Evolutionary conservation across 345 rosid genomes (phyloP).

Genomic region (Erysimum cheiranthoides): DNA sequence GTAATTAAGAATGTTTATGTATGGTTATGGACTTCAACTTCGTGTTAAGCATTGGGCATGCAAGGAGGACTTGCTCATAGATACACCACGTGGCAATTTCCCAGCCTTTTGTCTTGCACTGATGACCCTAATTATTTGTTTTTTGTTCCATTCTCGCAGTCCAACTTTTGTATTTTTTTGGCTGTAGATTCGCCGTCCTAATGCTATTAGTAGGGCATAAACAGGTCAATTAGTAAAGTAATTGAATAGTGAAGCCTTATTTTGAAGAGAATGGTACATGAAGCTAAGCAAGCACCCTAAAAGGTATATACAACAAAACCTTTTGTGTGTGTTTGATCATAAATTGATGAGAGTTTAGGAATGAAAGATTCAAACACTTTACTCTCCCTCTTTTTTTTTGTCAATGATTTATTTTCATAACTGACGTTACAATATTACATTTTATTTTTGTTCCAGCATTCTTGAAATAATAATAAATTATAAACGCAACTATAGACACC

Average conservation of each 20-base stretch:
- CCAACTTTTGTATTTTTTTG: slow-evolving; percentile 1
- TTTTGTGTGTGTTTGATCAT: too few relatives aligned
- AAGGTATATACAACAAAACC: too few relatives aligned
- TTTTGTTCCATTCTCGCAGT: not conserved
- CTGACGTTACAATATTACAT: too few relatives aligned
- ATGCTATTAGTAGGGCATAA: not conserved
- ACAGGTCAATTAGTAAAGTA: not conserved
- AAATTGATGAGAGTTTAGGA: too few relatives aligned
- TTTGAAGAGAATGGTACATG: too few relatives aligned
- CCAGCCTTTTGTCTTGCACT: slow-evolving; percentile 22
- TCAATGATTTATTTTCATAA: too few relatives aligned
- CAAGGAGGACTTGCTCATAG: not conserved
- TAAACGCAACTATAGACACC: too few relatives aligned
- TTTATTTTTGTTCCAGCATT: too few relatives aligned
- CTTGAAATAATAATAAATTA: too few relatives aligned
- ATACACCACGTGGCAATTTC: not conserved
- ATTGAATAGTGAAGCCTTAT: not conserved
- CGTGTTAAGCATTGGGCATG: not conserved
- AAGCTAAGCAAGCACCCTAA: too few relatives aligned
- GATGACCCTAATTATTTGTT: slow-evolving; percentile 5
- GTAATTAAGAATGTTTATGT: not conserved
- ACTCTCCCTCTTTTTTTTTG: too few relatives aligned
- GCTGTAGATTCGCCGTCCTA: not conserved
- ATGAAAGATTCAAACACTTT: too few relatives aligned
- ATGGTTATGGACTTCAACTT: not conserved